Evolutionary conservation across 2,329 filamentous ascomycete genomes (phyloP), one percentile per base, ranked within the genome.

Genomic region (Clonostachys chloroleuca): DNA sequence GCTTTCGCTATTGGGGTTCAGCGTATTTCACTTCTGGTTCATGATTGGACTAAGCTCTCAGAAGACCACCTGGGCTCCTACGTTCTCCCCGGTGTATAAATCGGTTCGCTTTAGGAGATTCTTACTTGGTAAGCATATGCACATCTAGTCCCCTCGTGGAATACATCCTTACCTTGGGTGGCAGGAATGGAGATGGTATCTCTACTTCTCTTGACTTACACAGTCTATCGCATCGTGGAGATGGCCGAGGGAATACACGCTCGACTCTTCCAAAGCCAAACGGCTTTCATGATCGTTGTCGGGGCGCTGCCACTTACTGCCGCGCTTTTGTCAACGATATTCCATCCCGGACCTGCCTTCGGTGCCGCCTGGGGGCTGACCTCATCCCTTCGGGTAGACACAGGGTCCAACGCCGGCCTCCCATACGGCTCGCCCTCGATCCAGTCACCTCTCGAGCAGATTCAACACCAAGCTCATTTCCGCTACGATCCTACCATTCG

Each of bases 101-200:
- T 73, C 73, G 2, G 47, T 56, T 0, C 57, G 59, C 6, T 79
- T 77, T 53, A 71, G 61, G 45, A 57, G 59, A 5, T 75, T 75
- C 40, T 57, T 78, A 5, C 53, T 70, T 45, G 64, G 76, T 79
- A 65, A 51, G 67, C 57, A 7, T 6, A 37, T 33, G 8, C 12
- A 14, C 40, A 20, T 35, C 7, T 35, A 14, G 8, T 16, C 20
- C 16, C 34, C 3, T 14, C 33, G 12, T 39, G 30, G 18, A 46
- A 20, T 40, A 12, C 30, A 12, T 30, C 3, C 24, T 30, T 30
- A 30, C 24, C 24, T 10, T 30, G 9, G 9, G 24, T 30, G 39
- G 7, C 34, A 75, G 72, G 59, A 35, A 54, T 68, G 42, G 68
- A 74, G 47, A 33, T 63, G 6, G 58, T 67, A 10, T 58, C 64